Percentiles rank a stretch among this genome's conserved stretches.
These are phyloP conservation scores for Rheum nobile DNA, from an alignment of 148 eudicot species.

Conservation along the genomic window DNA sequence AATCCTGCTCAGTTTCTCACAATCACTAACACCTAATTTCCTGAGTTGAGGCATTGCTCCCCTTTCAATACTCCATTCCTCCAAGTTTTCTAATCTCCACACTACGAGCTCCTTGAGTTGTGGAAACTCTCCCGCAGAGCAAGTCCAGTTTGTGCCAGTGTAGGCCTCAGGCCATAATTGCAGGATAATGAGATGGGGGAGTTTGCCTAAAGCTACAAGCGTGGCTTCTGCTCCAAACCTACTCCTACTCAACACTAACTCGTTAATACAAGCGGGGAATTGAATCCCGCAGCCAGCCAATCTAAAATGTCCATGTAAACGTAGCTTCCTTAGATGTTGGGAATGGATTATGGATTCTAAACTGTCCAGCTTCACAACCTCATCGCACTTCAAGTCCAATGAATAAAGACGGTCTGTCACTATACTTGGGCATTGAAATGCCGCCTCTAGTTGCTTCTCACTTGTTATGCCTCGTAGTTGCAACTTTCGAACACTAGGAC, in stretches of 20 bases:
- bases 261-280: conserved; percentile 14
- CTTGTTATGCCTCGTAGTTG: conserved; percentile 14
- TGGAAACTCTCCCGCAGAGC: conserved; percentile 3
- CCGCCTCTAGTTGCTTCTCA: conserved; percentile 11
- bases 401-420: background rate
- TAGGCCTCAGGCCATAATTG: conserved; percentile 11
- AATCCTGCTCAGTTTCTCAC: conserved; percentile 2
- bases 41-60: conserved; percentile 15
- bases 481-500: conserved; percentile 10
- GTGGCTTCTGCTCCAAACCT: background rate
- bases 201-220: conserved; percentile 14
- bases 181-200: conserved; percentile 8
- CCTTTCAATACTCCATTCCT: conserved; percentile 13
- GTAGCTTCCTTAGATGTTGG: conserved; percentile 9
- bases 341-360: background rate
- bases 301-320: conserved; percentile 15
- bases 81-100: background rate
- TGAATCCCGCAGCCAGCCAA: too few species aligned
- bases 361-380: background rate
- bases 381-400: conserved; percentile 3
- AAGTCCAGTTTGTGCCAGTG: conserved; percentile 14
- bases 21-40: conserved; percentile 9
- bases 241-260: conserved; percentile 12
- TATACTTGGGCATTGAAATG: conserved; percentile 13
- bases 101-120: conserved; percentile 17